Percentiles rank a stretch among this genome's conserved stretches.
Conservation (phyloP, 202 grass and related monocot genomes). For the Zizania palustris region DNA sequence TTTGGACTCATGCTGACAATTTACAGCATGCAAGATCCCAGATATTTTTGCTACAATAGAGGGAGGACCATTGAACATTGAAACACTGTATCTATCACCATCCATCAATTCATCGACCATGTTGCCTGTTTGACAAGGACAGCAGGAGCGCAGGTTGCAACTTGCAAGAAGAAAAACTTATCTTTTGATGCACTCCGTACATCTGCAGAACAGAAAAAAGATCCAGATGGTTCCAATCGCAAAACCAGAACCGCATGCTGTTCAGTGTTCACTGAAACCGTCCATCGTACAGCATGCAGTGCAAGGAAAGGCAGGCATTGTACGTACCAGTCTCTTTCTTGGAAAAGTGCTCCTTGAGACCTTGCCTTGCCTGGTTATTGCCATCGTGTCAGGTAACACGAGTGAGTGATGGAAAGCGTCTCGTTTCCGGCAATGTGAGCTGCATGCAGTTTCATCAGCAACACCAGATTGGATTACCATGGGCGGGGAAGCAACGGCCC, state of each 20-base stretch:
- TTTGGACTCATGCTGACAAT: neutral
- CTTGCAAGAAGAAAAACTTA: neutral
- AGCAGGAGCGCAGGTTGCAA: neutral
- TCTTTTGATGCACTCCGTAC: neutral
- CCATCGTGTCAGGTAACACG: neutral
- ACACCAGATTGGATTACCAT: neutral
- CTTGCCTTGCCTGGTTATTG: neutral
- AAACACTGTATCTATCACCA: neutral
- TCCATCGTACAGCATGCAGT: neutral
- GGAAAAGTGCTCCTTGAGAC: neutral
- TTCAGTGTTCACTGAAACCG: neutral
- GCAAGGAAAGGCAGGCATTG: neutral
- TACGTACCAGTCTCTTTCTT: neutral
- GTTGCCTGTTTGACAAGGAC: neutral
- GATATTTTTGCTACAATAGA: neutral
- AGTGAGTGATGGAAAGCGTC: slow-evolving; percentile 11
- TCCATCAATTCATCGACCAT: neutral
- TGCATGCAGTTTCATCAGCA: neutral
- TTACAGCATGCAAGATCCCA: neutral
- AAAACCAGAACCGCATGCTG: neutral
- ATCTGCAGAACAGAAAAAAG: neutral
- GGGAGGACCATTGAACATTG: neutral
- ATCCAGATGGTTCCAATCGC: neutral
- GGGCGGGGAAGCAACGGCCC: neutral
- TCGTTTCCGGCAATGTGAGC: slow-evolving; percentile 19